Conservation (phyloP, 495 filamentous ascomycete genomes). For the Bryoglossum gracile region DNA sequence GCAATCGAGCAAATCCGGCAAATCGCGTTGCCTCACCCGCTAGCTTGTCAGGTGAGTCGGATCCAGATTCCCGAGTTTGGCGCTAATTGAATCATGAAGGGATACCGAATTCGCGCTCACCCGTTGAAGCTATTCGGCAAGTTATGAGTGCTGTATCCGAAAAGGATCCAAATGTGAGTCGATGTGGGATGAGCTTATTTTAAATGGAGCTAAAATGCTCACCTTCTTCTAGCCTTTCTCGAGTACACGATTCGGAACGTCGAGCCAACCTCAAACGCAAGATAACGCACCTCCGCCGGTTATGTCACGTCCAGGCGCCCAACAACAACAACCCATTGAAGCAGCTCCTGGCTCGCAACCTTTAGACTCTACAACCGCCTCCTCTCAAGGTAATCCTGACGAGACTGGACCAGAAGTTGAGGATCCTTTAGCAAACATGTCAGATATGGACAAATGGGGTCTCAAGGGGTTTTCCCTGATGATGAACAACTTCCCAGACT, state of each 20-base stretch:
- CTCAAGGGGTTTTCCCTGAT: conserved; percentile 70
- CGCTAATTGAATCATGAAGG: conserved; percentile 11
- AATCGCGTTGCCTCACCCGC: conserved; percentile 23
- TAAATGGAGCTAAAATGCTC: conserved; percentile 5
- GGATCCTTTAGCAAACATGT: conserved; percentile 67
- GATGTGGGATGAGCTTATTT: neutral
- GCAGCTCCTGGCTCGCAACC: conserved; percentile 23
- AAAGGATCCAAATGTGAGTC: conserved; percentile 16
- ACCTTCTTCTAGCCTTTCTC: conserved; percentile 11
- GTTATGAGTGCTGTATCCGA: conserved; percentile 4
- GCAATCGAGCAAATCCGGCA: conserved; percentile 13
- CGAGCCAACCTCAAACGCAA: conserved; percentile 8
- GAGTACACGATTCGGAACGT: conserved; percentile 14
- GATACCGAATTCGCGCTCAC: conserved; percentile 20
- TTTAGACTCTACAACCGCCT: conserved; percentile 38
- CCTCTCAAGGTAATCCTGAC: conserved; percentile 34
- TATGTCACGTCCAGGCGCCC: conserved; percentile 28
- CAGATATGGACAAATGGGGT: conserved; percentile 71
- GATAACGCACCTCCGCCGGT: conserved; percentile 6
- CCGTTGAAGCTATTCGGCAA: conserved; percentile 15
- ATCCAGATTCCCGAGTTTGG: neutral
- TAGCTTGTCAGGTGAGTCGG: conserved; percentile 18
- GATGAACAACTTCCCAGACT: conserved; percentile 72
- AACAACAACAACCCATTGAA: conserved; percentile 9
- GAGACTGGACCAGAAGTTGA: conserved; percentile 37